Base-by-base conservation (phyloP, 1,139 yeast species). In the Tardiomyces depauwii region DNA sequence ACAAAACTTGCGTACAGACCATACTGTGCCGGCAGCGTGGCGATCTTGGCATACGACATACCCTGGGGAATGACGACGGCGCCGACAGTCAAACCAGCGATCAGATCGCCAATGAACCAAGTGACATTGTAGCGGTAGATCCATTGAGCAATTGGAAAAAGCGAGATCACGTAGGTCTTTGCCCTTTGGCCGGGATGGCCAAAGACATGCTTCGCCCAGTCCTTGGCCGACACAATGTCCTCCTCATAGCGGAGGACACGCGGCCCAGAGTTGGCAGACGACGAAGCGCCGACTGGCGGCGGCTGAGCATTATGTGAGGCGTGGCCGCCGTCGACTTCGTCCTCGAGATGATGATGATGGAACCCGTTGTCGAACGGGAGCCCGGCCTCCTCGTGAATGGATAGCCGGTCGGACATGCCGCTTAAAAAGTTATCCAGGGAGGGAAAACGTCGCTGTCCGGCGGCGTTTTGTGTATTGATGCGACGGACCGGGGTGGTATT, bases 71-170 rank as follows among this genome's bases (percentile, higher is more conserved):
- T 95, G 55, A 88, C 74, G 18, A 89, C 96, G 53, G 85, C 80
- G 42, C 96, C 96, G 13, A 88, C 95, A 2, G 96, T 85, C 49
- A 89, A 73, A 61, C 96, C 96, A 2, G 97, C 96, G 51, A 88
- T 80, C 51, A 88, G 65, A 64, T 89, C 97, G 42, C 89, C 78
- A 50, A 78, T 76, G 18, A 82, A 69, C 96, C 96, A 89, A 42
- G 73, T 73, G 14, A 71, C 59, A 59, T 89, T 89, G 65, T 88
- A 89, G 59, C 87, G 85, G 51, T 82, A 76, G 47, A 88, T 78
- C 97, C 97, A 88, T 19, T 70, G 67, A 1, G 77, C 64, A 42
- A 89, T 80, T 4, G 96, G 97, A 61, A 88, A 85, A 41, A 88
- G 61, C 1, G 91, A 80, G 18, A 68, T 51, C 2, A 80, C 48